Conservation (phyloP, 345 rosid genomes). For the Leavenworthia alabamica region DNA sequence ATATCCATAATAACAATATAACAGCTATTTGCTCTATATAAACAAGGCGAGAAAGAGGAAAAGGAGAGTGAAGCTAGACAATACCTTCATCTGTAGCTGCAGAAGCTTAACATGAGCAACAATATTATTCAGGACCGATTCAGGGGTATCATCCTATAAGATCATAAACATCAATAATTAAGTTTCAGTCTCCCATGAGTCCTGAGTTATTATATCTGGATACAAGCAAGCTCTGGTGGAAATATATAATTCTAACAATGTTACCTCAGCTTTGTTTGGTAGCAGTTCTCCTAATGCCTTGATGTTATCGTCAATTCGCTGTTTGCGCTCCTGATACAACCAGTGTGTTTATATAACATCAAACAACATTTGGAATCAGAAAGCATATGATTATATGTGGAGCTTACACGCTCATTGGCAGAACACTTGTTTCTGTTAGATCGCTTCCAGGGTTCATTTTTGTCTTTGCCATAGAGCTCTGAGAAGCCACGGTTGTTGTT, state of each 20-base stretch:
- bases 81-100: conserved; percentile 57
- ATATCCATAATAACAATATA: conserved; percentile 11
- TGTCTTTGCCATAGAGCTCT: background rate
- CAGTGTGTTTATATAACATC: background rate
- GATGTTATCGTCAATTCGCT: conserved; percentile 35
- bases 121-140: conserved; percentile 31
- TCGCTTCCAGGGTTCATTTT: background rate
- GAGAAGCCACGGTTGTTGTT: conserved; percentile 3
- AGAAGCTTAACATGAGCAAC: conserved; percentile 48
- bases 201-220: background rate
- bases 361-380: background rate
- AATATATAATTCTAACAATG: background rate
- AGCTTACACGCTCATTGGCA: conserved; percentile 16
- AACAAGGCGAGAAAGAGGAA: background rate
- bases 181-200: background rate
- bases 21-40: background rate
- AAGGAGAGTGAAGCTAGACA: background rate
- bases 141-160: conserved; percentile 36
- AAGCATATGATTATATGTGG: background rate
- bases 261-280: conserved; percentile 41
- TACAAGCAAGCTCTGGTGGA: background rate
- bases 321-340: conserved; percentile 38
- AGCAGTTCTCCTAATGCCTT: conserved; percentile 42
- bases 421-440: background rate
- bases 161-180: background rate